Evolutionary conservation across 1,284 basidiomycete genomes (phyloP).

Genomic region (Rugosomyces carneus): DNA sequence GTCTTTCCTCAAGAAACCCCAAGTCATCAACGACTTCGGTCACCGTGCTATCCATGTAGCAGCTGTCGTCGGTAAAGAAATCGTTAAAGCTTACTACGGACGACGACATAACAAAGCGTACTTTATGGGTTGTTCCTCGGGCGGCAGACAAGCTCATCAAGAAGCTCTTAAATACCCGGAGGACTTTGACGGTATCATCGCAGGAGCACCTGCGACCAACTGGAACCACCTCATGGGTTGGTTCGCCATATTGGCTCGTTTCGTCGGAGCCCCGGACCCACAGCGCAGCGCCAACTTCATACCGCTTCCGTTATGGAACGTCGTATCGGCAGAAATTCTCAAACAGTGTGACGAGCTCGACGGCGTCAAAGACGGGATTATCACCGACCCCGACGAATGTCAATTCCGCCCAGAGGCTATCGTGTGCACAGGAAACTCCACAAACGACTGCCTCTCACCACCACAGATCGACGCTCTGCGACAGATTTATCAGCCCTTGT

Average conservation of each 20-base stretch:
- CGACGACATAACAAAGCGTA: slow-evolving; percentile 7
- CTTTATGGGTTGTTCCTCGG: slow-evolving; percentile 9
- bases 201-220: slow-evolving; percentile 4
- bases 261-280: slow-evolving; percentile 8
- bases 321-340: slow-evolving; percentile 7
- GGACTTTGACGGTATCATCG: slow-evolving; percentile 13
- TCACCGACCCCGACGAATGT: slow-evolving; percentile 9
- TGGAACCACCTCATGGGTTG: slow-evolving; percentile 5
- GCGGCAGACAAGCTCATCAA: slow-evolving; percentile 7
- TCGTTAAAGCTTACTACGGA: slow-evolving; percentile 9
- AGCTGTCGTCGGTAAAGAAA: slow-evolving; percentile 9
- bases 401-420: slow-evolving; percentile 5
- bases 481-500: slow-evolving; percentile 8
- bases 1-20: slow-evolving; percentile 2
- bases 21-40: slow-evolving; percentile 16
- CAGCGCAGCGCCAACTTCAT: slow-evolving; percentile 6
- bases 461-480: slow-evolving; percentile 5
- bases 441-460: neutral
- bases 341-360: slow-evolving; percentile 10
- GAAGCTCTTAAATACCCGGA: slow-evolving; percentile 11
- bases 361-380: slow-evolving; percentile 10
- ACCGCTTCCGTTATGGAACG: slow-evolving; percentile 4
- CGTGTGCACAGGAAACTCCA: neutral
- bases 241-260: slow-evolving; percentile 1
- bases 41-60: slow-evolving; percentile 8